Evolutionary conservation across 2,329 filamentous ascomycete genomes (phyloP), one percentile per base, ranked within the genome.

Genomic region (Epichloe bromicola): DNA sequence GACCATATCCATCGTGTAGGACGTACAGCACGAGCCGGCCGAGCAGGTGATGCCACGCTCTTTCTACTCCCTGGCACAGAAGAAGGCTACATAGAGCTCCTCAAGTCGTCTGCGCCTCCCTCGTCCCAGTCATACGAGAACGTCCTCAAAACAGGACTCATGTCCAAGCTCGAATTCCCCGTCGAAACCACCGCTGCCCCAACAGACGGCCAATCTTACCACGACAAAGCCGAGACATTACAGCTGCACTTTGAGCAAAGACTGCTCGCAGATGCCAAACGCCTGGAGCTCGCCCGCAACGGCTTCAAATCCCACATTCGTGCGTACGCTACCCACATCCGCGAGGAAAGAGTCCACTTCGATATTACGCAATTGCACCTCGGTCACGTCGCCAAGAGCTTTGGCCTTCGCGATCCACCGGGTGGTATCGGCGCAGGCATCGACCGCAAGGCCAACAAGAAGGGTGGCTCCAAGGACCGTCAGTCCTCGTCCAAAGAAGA

Each of bases 1-100:
- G 93, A 98, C 65, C 93, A 98, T 65, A 78, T 96, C 7, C 93
- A 98, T 70, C 85, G 93, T 51, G 88, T 97, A 51, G 93, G 93
- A 50, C 86, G 93, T 65, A 98, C 93, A 11, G 93, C 93, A 3
- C 87, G 93, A 74, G 88, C 94, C 1, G 93, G 93, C 15, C 85
- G 87, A 5, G 79, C 91, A 11, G 93, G 93, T 30, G 83, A 90
- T 51, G 89, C 93, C 0, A 76, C 87, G 11, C 82, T 97, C 23
- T 97, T 97, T 73, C 79, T 98, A 14, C 81, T 90, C 53, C 93
- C 93, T 0, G 93, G 93, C 15, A 82, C 81, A 51, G 93, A 98
- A 67, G 93, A 98, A 68, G 87, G 85, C 51, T 98, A 98, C 65
- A 82, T 95, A 39, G 75, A 82, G 3, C 74, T 91, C 1, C 74